phyloP scores from a whole-genome alignment of 257 asterid genomes.

The Solanum appendiculatum region DNA sequence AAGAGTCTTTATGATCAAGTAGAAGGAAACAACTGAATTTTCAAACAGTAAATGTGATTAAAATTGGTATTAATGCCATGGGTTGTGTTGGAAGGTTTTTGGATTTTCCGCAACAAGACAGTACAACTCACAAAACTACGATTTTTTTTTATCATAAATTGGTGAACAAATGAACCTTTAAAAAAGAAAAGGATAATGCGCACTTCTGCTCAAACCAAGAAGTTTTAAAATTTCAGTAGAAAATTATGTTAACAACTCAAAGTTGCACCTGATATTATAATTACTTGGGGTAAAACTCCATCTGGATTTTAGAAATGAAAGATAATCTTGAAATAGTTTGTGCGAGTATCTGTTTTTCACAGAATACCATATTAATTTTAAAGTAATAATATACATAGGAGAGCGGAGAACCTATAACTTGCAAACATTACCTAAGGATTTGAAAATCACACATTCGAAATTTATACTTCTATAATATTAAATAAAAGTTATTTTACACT shows the following conservation, averaged over 20 bases:
- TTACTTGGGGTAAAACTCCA: not conserved
- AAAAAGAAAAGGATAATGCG: not conserved
- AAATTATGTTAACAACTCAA: too few relatives aligned
- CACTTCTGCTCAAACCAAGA: not conserved
- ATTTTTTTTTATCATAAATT: not conserved
- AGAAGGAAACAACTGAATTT: not conserved
- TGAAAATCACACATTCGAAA: not conserved
- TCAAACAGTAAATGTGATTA: not conserved
- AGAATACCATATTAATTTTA: not conserved
- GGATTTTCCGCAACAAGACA: not conserved
- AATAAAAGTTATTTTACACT: not conserved
- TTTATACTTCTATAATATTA: not conserved
- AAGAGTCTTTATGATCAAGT: not conserved
- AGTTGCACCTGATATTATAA: not conserved
- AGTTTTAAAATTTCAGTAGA: not conserved
- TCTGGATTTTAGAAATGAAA: not conserved
- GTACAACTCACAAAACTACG: not conserved
- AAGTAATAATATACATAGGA: not conserved
- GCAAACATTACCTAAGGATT: not conserved
- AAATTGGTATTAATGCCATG: not conserved
- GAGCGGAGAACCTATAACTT: not conserved
- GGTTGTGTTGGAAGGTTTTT: not conserved
- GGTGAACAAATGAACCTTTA: not conserved
- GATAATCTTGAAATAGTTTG: not conserved
- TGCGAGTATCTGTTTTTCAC: not conserved